Evolutionary conservation across 768 basidiomycete species (phyloP), one percentile per base, ranked within the genome.

Genomic region (Suillus sp.): DNA sequence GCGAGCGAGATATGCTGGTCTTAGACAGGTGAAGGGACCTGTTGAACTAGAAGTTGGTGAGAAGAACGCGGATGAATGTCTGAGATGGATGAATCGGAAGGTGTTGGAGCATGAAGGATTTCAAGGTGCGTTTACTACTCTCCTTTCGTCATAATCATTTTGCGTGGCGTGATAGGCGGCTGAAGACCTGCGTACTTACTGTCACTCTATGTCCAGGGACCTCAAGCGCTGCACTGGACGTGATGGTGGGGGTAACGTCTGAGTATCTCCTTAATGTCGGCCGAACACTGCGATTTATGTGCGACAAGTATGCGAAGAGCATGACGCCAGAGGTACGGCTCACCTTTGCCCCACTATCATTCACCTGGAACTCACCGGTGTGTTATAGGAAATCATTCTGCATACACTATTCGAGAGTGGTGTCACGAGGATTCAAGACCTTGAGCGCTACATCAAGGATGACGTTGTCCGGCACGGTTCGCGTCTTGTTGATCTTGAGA

Each of bases 371-470:
- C 48, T 61, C 45, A 63, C n/a, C 30, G 30, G 20, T 47, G 42
- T 22, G 61, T 38, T 48, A n/a, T 63, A 96, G 94, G 94, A 96
- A 87, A 96, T 97, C 38, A 88, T 96, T 42, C 82, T 95, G 2
- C 94, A 96, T 73, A 91, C 93, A 0, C 78, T 98, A 20, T 93
- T 95, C 67, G 94, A 97, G 77, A 92, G 91, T 64, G 96, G 96
- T 5, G 86, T 85, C 8, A 86, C 92, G 0, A 84, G 86, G 61
- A 78, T 95, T 10, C 82, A 87, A 69, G 90, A 92, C 65, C 83
- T 99, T 1, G 93, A 96, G 68, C 83, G 88, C 14, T 95, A 97
- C 72, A 86, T 98, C 71, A 86, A 86, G 56, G 95, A 98, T 65
- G 96, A 97, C 64, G 83, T 99, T 45, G 81, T 93, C 68, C 83